Percentiles rank a stretch among this genome's conserved stretches.
Evolutionary conservation across 768 basidiomycete genomes (phyloP).

Genomic region (Glaciozyma martinii): DNA sequence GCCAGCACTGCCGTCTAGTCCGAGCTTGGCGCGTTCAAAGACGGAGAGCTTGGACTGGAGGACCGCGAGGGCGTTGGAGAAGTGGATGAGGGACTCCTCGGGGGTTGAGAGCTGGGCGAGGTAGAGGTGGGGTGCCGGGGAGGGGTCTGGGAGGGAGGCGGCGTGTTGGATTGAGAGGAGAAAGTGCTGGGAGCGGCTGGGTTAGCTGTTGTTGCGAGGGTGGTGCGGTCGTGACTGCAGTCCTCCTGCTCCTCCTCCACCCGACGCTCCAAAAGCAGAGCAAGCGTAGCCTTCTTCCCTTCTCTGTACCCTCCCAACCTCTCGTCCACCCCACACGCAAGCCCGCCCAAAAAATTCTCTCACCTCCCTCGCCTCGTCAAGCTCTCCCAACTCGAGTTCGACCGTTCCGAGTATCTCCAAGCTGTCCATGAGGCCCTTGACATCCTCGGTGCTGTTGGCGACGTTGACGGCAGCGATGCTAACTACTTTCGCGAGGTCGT

Average conservation of each 20-base stretch:
- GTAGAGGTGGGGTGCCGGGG: constrained; percentile 34
- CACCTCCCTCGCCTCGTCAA: constrained; percentile 31
- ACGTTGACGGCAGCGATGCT: constrained; percentile 18
- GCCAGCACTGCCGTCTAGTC: constrained; percentile 16
- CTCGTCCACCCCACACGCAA: background rate
- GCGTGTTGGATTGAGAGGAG: constrained; percentile 20
- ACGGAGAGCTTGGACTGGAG: constrained; percentile 26
- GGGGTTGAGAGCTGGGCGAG: constrained; percentile 35
- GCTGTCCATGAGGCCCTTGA: constrained; percentile 13
- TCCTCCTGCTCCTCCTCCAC: background rate
- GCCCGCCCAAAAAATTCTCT: constrained; percentile 11
- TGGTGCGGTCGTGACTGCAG: background rate
- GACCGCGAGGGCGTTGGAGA: constrained; percentile 26
- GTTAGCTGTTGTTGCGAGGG: background rate
- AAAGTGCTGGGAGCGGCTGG: constrained; percentile 22
- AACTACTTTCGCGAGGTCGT: constrained; percentile 26
- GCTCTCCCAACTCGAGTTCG: constrained; percentile 32
- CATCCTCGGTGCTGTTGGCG: constrained; percentile 21
- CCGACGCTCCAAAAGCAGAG: background rate
- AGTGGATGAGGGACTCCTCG: constrained; percentile 33
- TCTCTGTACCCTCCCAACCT: background rate
- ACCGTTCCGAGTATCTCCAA: constrained; percentile 32
- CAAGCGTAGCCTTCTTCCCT: background rate
- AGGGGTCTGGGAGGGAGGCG: constrained; percentile 18
- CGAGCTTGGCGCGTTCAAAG: constrained; percentile 29